Evolutionary conservation across 352 stramenopile genomes (phyloP).

Genomic region (Phytophthora europaea): DNA sequence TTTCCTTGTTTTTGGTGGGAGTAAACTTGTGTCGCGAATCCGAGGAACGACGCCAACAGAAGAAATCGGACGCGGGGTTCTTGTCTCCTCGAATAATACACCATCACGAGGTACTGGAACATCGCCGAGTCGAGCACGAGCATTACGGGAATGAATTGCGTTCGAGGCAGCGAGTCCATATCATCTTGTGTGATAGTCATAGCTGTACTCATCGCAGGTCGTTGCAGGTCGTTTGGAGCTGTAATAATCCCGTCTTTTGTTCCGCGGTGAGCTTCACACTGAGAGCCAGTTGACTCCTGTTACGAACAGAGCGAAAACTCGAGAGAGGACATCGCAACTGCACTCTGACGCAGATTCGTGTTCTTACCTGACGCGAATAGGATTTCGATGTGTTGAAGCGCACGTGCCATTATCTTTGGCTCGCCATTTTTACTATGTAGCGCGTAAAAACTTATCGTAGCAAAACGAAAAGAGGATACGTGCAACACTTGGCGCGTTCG

Average conservation of each 20-base stretch:
- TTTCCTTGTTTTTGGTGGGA: neutral
- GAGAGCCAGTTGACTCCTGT: neutral
- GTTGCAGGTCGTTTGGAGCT: neutral
- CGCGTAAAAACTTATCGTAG: neutral
- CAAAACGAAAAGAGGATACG: neutral
- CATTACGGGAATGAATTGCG: neutral
- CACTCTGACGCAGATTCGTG: neutral
- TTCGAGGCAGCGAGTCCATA: neutral
- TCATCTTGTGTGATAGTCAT: conserved; percentile 2
- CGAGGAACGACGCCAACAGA: neutral
- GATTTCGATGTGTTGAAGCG: neutral
- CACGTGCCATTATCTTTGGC: neutral
- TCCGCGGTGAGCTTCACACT: neutral
- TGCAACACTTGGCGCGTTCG: neutral
- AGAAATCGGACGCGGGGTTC: neutral
- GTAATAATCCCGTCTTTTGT: neutral
- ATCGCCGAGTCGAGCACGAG: neutral
- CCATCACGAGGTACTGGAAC: conserved; percentile 4
- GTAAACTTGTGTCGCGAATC: neutral
- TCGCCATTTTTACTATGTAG: neutral
- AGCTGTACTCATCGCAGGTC: too few relatives aligned
- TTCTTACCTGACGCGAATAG: neutral
- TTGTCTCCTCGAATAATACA: neutral
- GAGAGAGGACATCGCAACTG: neutral
- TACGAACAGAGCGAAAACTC: neutral